Evolutionary conservation across 257 asterid genomes (phyloP), one percentile per base, ranked within the genome.

Genomic region (Penstemon barbatus): DNA sequence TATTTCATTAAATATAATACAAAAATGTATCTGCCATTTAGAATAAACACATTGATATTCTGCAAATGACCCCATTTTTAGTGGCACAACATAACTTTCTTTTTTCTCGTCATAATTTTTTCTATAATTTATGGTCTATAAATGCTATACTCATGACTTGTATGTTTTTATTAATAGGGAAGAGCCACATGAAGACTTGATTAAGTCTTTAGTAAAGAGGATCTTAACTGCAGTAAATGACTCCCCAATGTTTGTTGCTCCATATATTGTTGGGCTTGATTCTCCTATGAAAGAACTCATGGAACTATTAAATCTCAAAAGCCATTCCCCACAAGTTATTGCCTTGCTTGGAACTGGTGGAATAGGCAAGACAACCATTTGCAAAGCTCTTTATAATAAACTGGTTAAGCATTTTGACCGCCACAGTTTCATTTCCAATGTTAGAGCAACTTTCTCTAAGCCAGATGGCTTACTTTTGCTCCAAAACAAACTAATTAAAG

Each of bases 311-410:
- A 58, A 78, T 18, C 50, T 57, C 12, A 74, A 54, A n/a, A 59
- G 3, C 57, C 66, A 61, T 66, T 74, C 58, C 8, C 69, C 70
- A 38, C 51, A 4, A 43, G 60, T 71, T 8, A 5, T 78, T 40
- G 80, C 65, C 12, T 11, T 78, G 6, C 51, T 63, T 5, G 83
- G 83, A n/a, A 71, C 70, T 58, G 77, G 83, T 36, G 83, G 83
- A 61, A 69, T 79, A 42, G 83, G 82, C 19, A 78, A 78, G 78
- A 78, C 79, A 5, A 78, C 82, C 9, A 69, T 74, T 48, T 61
- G 70, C 50, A 78, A 63, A 15, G 74, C 73, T 40, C 49, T 78
- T 39, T 78, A 43, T 12, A 74, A 75, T 51, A 55, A 51, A 53
- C 50, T 72, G 18, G 64, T 36, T 4, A 13, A 42, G 25, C 6